Percentiles rank a stretch among this genome's conserved stretches.
Evolutionary conservation across 371 early-diverging fungal genomes (phyloP).

Genomic region (Zancudomyces culisetae): DNA sequence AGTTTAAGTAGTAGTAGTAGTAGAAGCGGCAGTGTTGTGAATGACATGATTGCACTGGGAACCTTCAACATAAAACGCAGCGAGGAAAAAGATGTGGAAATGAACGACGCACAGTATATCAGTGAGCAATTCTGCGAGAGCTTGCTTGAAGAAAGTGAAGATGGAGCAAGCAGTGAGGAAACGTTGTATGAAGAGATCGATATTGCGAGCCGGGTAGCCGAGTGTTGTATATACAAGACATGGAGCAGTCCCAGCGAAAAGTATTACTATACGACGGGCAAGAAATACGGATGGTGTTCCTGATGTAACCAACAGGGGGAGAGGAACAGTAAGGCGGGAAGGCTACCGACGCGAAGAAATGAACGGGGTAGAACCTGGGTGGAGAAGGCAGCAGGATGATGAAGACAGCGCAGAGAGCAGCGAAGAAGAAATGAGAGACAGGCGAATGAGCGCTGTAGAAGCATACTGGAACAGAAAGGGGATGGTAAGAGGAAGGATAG

Average conservation of each 20-base stretch:
- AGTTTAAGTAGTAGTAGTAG: background rate
- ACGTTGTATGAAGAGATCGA: slow-evolving; percentile 4
- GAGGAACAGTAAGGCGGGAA: slow-evolving; percentile 10
- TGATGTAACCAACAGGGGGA: slow-evolving; percentile 9
- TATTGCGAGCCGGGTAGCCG: slow-evolving; percentile 5
- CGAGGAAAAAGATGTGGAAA: slow-evolving; percentile 3
- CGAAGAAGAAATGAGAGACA: no score
- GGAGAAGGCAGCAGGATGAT: background rate
- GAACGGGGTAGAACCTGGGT: background rate
- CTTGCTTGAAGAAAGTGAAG: no score
- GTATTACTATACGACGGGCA: slow-evolving; percentile 25
- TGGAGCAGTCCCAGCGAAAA: slow-evolving; percentile 17
- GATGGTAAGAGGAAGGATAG: background rate
- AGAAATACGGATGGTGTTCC: slow-evolving; percentile 29
- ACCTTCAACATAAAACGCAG: background rate
- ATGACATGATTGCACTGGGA: slow-evolving; percentile 1
- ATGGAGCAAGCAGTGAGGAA: background rate
- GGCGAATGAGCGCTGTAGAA: background rate
- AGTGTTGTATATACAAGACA: slow-evolving; percentile 23
- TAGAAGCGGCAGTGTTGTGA: background rate
- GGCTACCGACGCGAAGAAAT: slow-evolving; percentile 5
- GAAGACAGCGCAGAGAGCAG: slow-evolving; percentile 7
- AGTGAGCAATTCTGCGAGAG: no score
- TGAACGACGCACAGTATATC: no score
- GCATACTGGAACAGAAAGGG: background rate